Evolutionary conservation across 495 filamentous ascomycete species (phyloP).

Genomic region (Sordaria brevicollis): DNA sequence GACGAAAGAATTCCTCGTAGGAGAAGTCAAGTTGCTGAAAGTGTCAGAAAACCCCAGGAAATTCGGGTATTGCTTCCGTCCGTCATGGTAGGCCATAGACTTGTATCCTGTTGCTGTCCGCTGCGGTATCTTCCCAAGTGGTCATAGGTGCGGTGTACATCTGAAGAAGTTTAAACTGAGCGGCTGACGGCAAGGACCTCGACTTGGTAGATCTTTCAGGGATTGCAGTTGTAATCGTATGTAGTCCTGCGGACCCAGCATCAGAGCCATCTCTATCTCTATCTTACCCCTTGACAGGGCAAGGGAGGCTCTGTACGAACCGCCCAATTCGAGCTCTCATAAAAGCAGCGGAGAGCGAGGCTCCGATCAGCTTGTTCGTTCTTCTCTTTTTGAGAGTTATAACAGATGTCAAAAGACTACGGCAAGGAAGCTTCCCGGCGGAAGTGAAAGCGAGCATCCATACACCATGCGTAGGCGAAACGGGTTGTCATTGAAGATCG

Average conservation of each 20-base stretch:
- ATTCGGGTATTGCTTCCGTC: neutral
- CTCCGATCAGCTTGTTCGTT: neutral
- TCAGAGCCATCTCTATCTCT: neutral
- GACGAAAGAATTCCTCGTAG: neutral
- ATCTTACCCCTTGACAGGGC: neutral
- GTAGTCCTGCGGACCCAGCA: neutral
- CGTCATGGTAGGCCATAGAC: neutral
- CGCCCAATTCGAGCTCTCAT: neutral
- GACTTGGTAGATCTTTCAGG: neutral
- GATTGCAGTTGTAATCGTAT: neutral
- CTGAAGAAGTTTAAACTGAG: neutral
- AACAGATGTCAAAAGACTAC: neutral
- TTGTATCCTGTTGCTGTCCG: neutral
- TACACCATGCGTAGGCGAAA: neutral
- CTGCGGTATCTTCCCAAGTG: neutral
- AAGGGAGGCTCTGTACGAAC: neutral
- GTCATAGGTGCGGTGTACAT: neutral
- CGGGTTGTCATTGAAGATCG: neutral
- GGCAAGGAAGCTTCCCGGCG: neutral
- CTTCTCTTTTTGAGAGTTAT: neutral
- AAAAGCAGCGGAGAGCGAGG: neutral
- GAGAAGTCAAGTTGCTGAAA: constrained; percentile 11
- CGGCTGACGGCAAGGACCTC: neutral
- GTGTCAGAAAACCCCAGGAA: constrained; percentile 6
- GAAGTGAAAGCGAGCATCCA: neutral